Evolutionary conservation across 2,329 filamentous ascomycete genomes (phyloP), one percentile per base, ranked within the genome.

Genomic region (Claviceps sp.): DNA sequence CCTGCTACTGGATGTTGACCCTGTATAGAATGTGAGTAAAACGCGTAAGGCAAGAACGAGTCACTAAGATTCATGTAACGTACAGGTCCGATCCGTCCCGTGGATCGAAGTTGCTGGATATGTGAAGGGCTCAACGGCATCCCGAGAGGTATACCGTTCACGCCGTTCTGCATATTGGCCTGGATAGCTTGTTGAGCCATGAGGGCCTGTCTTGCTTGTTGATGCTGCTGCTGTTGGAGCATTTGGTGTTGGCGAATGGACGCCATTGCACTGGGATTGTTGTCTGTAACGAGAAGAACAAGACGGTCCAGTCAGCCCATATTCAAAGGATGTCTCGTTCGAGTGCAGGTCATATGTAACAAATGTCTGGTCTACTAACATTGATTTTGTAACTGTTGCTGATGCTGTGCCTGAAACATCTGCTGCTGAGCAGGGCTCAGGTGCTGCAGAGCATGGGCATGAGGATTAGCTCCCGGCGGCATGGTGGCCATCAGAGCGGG

Each of bases 401-500:
- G 59, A 49, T 76, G 72, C 46, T 74, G 72, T 55, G 79, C 77
- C 52, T 78, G 79, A 54, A 81, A 75, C 63, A 82, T 70, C 57
- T 80, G 78, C 54, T 71, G 70, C 60, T 77, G 74, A 50, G 70
- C 74, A 43, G 84, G 83, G 62, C 75, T 86, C 51, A 89, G 65
- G 63, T 90, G 86, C 62, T 84, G 82, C 60, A 89, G 69, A 18
- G 82, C 82, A 68, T 88, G 85, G 54, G 79, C 77, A 67, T 81
- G 85, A 54, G 79, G 79, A 51, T 73, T 77, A 57, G 74, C 75
- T 55, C 84, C 80, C 34, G 83, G 84, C 56, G 85, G 84, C 81
- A 90, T 87, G 53, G 78, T 82, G 57, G 72, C 78, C 84, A 90
- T 88, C 75, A 89, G 79, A 52, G 81, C 79, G 61, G 86, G 83